Evolutionary conservation across 331 rosid genomes (phyloP), one percentile per base, ranked within the genome.

Genomic region (Quercus tomentella): DNA sequence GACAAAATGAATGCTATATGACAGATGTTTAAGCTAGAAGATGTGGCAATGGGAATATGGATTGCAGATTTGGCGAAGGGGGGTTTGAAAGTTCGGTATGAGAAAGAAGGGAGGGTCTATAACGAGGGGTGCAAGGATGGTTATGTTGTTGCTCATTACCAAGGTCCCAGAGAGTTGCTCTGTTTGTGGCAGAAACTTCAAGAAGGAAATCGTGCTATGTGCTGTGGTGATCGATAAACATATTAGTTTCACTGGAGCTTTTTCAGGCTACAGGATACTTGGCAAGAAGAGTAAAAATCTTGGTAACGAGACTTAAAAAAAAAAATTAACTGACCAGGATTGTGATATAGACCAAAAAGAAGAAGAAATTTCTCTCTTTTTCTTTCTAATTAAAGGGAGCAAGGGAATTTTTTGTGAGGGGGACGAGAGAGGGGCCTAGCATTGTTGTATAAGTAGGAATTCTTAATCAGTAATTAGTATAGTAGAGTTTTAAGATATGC

Each of bases 1-100:
- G 76, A 74, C 52, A 67, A 78, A 60, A 82, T 65, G 17, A 5
- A 74, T 77, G 60, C 57, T 79, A 25, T 68, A 7, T 79, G 75
- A 28, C 93, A 96, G 99, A 96, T 96, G 98, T 96, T 96, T 60
- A 96, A 96, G 87, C 82, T 96, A 75, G 99, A 96, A 84, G 99
- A 96, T 21, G 99, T 96, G 72, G 97, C 99, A 2, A 96, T 96
- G 99, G 99, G 99, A 28, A 92, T 96, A 58, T 96, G 99, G 99
- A 93, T 96, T 1, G 91, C 91, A 21, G 86, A 86, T 57, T 86
- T 94, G 96, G 86, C 84, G 86, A 96, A 86, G 77, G 89, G 84
- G 21, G 97, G 94, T 78, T 70, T 93, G 35, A 81, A 78, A 22
- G 89, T 96, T 61, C 88, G 84, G 58, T 96, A 93, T 20, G 88